Conservation (phyloP, 2,329 filamentous ascomycete genomes). For the Helotiales sp. region DNA sequence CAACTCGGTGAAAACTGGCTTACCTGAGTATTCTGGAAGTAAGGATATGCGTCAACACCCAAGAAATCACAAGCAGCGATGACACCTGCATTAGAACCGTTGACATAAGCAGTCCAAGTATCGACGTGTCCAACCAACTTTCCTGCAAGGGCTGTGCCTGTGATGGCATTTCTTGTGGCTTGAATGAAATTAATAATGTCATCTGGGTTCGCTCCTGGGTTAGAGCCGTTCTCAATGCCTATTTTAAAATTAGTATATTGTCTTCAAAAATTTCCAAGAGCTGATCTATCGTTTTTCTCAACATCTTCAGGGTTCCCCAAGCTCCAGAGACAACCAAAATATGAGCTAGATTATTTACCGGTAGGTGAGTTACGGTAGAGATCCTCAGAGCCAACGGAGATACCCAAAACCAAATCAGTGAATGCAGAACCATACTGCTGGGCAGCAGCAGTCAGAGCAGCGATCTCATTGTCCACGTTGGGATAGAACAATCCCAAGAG, state of each 20-base stretch:
- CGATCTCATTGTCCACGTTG: slow-evolving; percentile 69
- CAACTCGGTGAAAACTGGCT: too few species aligned
- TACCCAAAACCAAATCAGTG: slow-evolving; percentile 67
- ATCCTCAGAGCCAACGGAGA: slow-evolving; percentile 83
- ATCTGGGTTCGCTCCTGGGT: slow-evolving; percentile 42
- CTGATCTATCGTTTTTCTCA: too few species aligned
- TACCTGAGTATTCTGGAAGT: slow-evolving; percentile 54
- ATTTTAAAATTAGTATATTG: too few species aligned
- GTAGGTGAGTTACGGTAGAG: slow-evolving; percentile 58
- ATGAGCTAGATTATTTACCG: too few species aligned
- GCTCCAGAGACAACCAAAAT: too few species aligned
- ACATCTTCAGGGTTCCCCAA: too few species aligned
- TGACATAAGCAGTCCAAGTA: slow-evolving; percentile 78
- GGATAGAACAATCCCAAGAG: slow-evolving; percentile 78
- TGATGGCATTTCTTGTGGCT: slow-evolving; percentile 4
- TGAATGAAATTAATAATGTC: slow-evolving; percentile 59
- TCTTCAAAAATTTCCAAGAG: too few species aligned
- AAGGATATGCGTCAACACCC: slow-evolving; percentile 79
- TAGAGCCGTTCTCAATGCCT: not conserved
- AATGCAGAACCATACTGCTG: slow-evolving; percentile 61
- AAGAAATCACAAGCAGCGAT: slow-evolving; percentile 72
- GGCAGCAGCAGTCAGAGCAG: slow-evolving; percentile 68
- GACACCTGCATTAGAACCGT: slow-evolving; percentile 67
- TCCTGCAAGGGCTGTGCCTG: not conserved
- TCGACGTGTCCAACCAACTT: slow-evolving; percentile 38